Evolutionary conservation across 495 filamentous ascomycete genomes (phyloP), one percentile per base, ranked within the genome.

Genomic region (Talaromyces liani): DNA sequence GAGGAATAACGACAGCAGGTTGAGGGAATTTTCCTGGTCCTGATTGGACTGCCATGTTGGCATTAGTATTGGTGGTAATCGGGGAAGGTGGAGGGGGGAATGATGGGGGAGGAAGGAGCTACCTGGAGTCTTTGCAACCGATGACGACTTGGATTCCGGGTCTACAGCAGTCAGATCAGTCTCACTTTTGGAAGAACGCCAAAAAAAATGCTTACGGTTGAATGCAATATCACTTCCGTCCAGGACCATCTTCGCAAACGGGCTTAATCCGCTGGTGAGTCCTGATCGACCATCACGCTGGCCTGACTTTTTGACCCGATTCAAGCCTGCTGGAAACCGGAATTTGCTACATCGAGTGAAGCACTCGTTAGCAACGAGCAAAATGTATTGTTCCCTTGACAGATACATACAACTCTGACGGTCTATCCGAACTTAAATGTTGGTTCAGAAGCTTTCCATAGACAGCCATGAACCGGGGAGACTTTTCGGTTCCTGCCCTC

Each of bases 331-430:
- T 63, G 80, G 79, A 36, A 74, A 74, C 70, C 91, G 91, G 77
- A 93, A 92, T 67, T 87, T 85, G 73, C 91, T 93, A 67, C 57
- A 62, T n/a, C 33, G 49, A 61, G 34, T 67, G 65, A 24, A 70
- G 67, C 54, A 60, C 24, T 33, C 12, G 45, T 60, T 39, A 67
- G 60, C 36, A 67, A 53, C 45, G 20, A 49, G 45, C 16, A 4
- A 18, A 20, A n/a, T 18, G 45, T 20, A 8, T 18, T 49, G 3
- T 3, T 9, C 8, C 18, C 45, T 49, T 22, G 39, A 9, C 36
- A 25, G 27, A 31, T 36, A 67, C 87, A 75, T 80, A 92, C 89
- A 87, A 90, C 73, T 92, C 82, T 18, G 90, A 88, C 65, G 91
- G 75, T 45, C 87, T 83, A 47, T 85, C 82, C 9, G 82, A 84